Evolutionary conservation across 139 green algal species (phyloP).

Genomic region (Yamagishiella unicocca): DNA sequence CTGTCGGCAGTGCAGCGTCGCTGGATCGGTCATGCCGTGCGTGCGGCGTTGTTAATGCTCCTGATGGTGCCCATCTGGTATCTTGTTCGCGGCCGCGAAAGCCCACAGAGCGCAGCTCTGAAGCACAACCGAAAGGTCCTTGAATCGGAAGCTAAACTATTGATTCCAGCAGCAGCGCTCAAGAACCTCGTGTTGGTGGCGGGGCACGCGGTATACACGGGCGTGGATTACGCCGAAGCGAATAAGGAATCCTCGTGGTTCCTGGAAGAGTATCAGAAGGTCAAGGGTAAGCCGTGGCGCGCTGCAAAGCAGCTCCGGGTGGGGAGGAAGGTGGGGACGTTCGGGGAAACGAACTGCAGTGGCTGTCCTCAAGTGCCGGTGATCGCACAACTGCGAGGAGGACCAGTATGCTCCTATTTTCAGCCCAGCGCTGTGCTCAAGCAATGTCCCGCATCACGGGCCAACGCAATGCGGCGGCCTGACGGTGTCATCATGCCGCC

Average conservation of each 20-base stretch:
- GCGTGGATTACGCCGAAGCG: conserved; percentile 67
- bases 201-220: conserved; percentile 86
- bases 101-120: background rate
- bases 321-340: background rate
- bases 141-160: conserved; percentile 1
- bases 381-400: too few species aligned
- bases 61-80: background rate
- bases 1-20: background rate
- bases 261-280: conserved; percentile 85
- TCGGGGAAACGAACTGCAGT: too few species aligned
- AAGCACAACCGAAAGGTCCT: conserved; percentile 22
- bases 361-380: too few species aligned
- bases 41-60: background rate
- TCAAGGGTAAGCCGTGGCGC: conserved; percentile 32
- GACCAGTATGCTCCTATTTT: too few species aligned
- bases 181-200: conserved; percentile 80
- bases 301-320: too few species aligned
- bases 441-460: too few species aligned
- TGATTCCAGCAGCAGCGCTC: conserved; percentile 46
- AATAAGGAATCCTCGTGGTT: conserved; percentile 75
- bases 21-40: background rate
- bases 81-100: conserved; percentile 8
- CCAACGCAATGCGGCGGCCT: too few species aligned
- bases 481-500: too few species aligned
- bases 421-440: too few species aligned